Evolutionary conservation across 1,139 yeast species (phyloP).

Genomic region (Taphrina sp.): DNA sequence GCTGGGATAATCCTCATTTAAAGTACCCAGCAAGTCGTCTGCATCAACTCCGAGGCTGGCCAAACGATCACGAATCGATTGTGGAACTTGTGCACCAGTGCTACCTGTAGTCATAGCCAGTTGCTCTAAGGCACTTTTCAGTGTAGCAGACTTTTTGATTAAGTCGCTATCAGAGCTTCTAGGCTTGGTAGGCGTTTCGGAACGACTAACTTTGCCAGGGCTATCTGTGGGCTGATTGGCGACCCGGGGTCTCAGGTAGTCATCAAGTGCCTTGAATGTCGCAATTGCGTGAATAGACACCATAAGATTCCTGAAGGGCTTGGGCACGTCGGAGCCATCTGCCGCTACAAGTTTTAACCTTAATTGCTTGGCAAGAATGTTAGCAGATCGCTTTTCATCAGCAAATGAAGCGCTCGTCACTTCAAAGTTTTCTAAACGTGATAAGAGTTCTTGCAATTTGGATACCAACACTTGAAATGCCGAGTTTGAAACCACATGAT

Average conservation of each 20-base stretch:
- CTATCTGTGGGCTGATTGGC: background rate
- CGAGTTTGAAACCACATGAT: slow-evolving; percentile 1
- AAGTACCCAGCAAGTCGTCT: background rate
- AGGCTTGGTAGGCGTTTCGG: slow-evolving; percentile 3
- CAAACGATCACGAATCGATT: slow-evolving; percentile 11
- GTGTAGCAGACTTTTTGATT: slow-evolving; percentile 1
- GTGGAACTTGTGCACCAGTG: slow-evolving; percentile 13
- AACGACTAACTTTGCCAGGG: background rate
- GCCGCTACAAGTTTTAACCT: slow-evolving; percentile 54
- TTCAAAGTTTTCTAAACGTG: slow-evolving; percentile 74
- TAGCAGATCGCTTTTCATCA: slow-evolving; percentile 46
- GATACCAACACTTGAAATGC: slow-evolving; percentile 47
- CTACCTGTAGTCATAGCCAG: too few relatives aligned
- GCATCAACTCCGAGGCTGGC: slow-evolving; percentile 15
- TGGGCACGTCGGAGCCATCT: slow-evolving; percentile 41
- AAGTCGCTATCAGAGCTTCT: background rate
- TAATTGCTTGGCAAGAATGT: slow-evolving; percentile 71
- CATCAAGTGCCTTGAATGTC: slow-evolving; percentile 68
- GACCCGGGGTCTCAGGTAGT: slow-evolving; percentile 48
- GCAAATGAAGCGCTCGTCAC: slow-evolving; percentile 50
- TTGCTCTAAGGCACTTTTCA: slow-evolving; percentile 14
- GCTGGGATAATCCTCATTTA: background rate
- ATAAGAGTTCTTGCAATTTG: slow-evolving; percentile 70
- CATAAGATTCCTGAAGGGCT: slow-evolving; percentile 44
- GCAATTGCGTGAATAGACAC: slow-evolving; percentile 88